Conservation (phyloP, 2,329 filamentous ascomycete genomes). For the Lecanosticta acicola region DNA sequence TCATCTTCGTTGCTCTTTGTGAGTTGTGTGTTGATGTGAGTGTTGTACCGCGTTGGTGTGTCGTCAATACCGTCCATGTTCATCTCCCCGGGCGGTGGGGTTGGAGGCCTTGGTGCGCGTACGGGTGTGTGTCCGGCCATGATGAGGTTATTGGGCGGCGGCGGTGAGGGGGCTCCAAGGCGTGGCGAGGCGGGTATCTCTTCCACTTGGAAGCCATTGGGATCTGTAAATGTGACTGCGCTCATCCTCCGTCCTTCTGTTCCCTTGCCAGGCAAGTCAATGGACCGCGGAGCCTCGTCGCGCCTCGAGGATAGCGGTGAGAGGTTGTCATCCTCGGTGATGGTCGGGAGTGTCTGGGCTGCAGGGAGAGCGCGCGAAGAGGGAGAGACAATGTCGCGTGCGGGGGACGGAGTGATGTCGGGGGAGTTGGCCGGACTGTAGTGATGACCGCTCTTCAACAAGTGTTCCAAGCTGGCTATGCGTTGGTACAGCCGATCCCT, state of each 20-base stretch:
- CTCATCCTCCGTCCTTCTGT: constrained; percentile 16
- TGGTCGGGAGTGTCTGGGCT: constrained; percentile 26
- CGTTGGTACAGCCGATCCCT: constrained; percentile 29
- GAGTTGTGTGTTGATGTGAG: constrained; percentile 30
- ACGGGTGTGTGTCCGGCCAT: constrained; percentile 34
- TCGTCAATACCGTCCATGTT: constrained; percentile 29
- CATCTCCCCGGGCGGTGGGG: constrained; percentile 25
- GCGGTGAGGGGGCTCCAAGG: constrained; percentile 26
- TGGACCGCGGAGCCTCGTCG: constrained; percentile 24
- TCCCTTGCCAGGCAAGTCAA: constrained; percentile 18
- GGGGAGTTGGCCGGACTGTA: constrained; percentile 35
- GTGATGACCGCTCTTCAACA: constrained; percentile 31
- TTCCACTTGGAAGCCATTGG: constrained; percentile 25
- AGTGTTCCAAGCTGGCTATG: constrained; percentile 31
- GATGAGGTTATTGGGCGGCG: constrained; percentile 27
- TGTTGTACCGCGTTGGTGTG: constrained; percentile 34
- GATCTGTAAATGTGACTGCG: constrained; percentile 23
- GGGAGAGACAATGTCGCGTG: constrained; percentile 18
- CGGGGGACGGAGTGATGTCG: constrained; percentile 26
- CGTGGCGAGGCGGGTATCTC: constrained; percentile 29
- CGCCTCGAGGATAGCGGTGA: constrained; percentile 22
- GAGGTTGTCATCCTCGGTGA: constrained; percentile 31
- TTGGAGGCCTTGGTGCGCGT: constrained; percentile 26
- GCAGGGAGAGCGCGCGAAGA: constrained; percentile 17
- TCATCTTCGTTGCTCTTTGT: constrained; percentile 26